Evolutionary conservation across 371 early-diverging fungal species (phyloP), one percentile per base, ranked within the genome.

Genomic region (Batrachochytrium dendrobatidis): DNA sequence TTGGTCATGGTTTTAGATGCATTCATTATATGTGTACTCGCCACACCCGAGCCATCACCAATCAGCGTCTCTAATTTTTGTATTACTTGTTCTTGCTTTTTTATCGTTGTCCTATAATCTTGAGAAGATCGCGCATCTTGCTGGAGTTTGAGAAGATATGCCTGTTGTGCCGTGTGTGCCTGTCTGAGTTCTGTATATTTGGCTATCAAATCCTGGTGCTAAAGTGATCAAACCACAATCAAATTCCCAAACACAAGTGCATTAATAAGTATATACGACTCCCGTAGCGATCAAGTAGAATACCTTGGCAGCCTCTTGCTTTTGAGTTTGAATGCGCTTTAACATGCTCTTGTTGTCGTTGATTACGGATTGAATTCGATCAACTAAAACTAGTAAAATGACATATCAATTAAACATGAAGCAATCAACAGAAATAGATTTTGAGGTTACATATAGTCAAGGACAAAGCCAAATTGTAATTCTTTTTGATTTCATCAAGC

Each of bases 131-230:
- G 22, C 15, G 39, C 39, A 12, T 32, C 22, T 39, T 56, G 63
- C 59, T 74, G 74, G 24, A 70, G 52, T 55, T 60, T 63, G 44
- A 66, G 68, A 26, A 74, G 20, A 28, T 59, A 52, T 33, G 52
- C 33, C 34, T 64, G 65, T 54, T 74, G 74, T 0, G 67, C 62
- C 12, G 60, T 67, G 50, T 74, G 74, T 17, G 74, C 74, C 22
- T 68, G 54, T 51, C 64, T 60, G 15, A 74, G 15, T 44, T 74
- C 71, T 20, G 39, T 39, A 15, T 17, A 20, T 39, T 39, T 39
- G 39, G 39, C 15, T 39, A 39, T 39, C 39, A 17, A 20, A 20
- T 39, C 15, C 15, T 39, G 39, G 20, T 15, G 15, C 20, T 39
- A 20, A 15, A 39, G 20, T 15, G 39, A 39, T 39, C 20, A 12